Conservation (phyloP, 192 early-diverging fungal species). For the Umbelopsis ramanniana region DNA sequence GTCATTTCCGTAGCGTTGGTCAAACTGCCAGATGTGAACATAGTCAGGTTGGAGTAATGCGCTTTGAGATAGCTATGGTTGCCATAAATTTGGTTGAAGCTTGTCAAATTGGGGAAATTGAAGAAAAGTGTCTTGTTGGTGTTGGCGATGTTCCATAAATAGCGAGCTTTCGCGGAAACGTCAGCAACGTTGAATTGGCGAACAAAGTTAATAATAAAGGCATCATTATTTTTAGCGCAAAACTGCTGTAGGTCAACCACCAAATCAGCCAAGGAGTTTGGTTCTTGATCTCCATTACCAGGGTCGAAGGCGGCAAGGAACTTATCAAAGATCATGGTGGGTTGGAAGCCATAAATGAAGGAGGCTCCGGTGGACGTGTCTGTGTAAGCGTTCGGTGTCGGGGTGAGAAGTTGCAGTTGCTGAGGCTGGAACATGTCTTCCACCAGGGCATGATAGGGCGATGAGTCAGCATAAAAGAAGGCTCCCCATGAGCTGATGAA, state of each 20-base stretch:
- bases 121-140: conserved; percentile 17
- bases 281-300: background rate
- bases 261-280: conserved; percentile 18
- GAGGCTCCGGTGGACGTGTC: conserved; percentile 23
- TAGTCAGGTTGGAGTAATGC: conserved; percentile 12
- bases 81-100: background rate
- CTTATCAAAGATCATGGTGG: conserved; percentile 46
- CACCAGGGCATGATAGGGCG: conserved; percentile 29
- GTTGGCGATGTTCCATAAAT: conserved; percentile 25
- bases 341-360: conserved; percentile 41
- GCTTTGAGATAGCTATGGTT: background rate
- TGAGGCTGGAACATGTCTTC: conserved; percentile 26
- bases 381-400: conserved; percentile 13
- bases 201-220: conserved; percentile 42
- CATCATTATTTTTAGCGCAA: conserved; percentile 36
- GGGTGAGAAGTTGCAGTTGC: conserved; percentile 9
- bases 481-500: conserved; percentile 41
- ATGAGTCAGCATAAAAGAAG: conserved; percentile 17
- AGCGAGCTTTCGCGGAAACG: conserved; percentile 22
- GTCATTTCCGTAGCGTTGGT: conserved; percentile 3
- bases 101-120: conserved; percentile 15
- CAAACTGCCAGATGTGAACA: conserved; percentile 9
- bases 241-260: conserved; percentile 37
- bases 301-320: conserved; percentile 28
- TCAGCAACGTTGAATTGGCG: conserved; percentile 27